Evolutionary conservation across 495 filamentous ascomycete species (phyloP).

Genomic region (Aspergillus wentii): DNA sequence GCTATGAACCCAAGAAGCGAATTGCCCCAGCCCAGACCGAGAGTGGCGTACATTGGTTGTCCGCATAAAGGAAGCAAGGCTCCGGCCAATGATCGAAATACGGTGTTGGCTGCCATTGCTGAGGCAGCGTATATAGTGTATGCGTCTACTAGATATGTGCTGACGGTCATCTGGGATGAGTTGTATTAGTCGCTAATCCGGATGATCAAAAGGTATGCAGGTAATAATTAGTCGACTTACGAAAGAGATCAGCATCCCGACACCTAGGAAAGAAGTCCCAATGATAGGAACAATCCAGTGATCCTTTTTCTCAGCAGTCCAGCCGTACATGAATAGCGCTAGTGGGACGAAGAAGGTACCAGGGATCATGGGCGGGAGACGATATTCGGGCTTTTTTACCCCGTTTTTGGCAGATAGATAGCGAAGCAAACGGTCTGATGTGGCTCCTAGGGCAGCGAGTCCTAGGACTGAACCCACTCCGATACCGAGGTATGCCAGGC

Average conservation of each 20-base stretch:
- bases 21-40: conserved; percentile 52
- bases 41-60: conserved; percentile 34
- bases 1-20: conserved; percentile 49
- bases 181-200: no score
- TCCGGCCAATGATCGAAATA: conserved; percentile 29
- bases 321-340: conserved; percentile 62
- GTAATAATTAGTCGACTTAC: no score
- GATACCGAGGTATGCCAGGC: conserved; percentile 52
- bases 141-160: conserved; percentile 58
- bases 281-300: conserved; percentile 50
- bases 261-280: conserved; percentile 36
- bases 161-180: not conserved
- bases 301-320: conserved; percentile 47
- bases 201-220: no score
- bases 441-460: not conserved
- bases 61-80: conserved; percentile 55
- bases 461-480: conserved; percentile 44
- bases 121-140: conserved; percentile 55
- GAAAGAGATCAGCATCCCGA: conserved; percentile 50
- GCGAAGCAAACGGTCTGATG: conserved; percentile 23
- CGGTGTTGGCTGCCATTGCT: conserved; percentile 28
- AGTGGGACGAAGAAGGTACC: conserved; percentile 48
- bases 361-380: conserved; percentile 50
- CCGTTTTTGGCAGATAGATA: conserved; percentile 13
- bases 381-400: conserved; percentile 10